These are phyloP conservation scores for Linnemannia hyalina DNA, from an alignment of 192 early-diverging fungal genomes.

Conservation along the genomic window DNA sequence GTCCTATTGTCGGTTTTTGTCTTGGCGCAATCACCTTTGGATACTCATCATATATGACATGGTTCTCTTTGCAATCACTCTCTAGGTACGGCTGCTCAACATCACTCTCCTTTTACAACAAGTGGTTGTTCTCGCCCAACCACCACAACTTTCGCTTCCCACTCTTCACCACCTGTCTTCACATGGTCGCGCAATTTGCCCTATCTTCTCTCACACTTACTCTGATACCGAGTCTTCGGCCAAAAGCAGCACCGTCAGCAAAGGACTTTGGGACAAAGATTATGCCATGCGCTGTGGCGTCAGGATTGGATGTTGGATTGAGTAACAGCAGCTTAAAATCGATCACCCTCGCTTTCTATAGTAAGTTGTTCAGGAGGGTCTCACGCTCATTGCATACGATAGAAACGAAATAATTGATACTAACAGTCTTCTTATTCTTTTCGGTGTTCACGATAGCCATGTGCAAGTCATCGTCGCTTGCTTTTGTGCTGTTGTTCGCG, in stretches of 20 bases:
- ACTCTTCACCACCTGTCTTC: conserved; percentile 87
- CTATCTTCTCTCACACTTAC: conserved; percentile 68
- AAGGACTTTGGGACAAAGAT: conserved; percentile 73
- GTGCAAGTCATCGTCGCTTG: conserved; percentile 84
- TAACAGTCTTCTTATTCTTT: background rate
- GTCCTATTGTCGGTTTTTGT: too few relatives aligned
- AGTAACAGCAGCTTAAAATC: conserved; percentile 91
- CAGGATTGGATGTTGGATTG: conserved; percentile 91
- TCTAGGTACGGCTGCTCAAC: conserved; percentile 65
- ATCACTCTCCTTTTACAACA: conserved; percentile 90
- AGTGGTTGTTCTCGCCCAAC: conserved; percentile 89
- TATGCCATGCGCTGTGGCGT: conserved; percentile 89
- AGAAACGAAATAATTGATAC: background rate
- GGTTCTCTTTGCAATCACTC: background rate
- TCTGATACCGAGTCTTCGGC: conserved; percentile 73
- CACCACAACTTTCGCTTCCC: conserved; percentile 92
- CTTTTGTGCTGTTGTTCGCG: conserved; percentile 89
- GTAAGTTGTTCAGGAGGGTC: conserved; percentile 28
- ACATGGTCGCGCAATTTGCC: conserved; percentile 88
- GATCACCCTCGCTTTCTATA: conserved; percentile 94
- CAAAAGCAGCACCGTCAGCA: conserved; percentile 64
- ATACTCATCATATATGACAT: background rate
- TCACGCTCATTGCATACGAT: too few relatives aligned
- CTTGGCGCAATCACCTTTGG: background rate
- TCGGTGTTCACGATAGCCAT: conserved; percentile 65